Base-by-base conservation (phyloP, 108 stramenopile genomes). In the Cylindrotheca fusiformis region DNA sequence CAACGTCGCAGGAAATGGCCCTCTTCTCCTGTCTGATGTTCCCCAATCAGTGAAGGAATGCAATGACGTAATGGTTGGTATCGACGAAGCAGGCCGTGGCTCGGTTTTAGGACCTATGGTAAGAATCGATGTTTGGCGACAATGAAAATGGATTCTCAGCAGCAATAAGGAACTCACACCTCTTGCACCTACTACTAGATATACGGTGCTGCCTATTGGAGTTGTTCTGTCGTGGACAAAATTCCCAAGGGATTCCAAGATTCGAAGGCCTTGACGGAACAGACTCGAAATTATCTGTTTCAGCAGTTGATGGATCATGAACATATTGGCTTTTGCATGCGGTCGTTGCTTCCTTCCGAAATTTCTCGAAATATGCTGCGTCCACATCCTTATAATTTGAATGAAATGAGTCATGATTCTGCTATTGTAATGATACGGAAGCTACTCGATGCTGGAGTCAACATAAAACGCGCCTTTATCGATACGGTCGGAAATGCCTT, bases 21-120 rank as follows among this genome's bases (percentile, higher is more conserved):
- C 85, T 1, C 56, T 90, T 32, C 55, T 90, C 20, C 24, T 90
- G 14, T 90, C 89, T 4, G 73, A 90, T 60, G 72, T 87, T 50
- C 89, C 89, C 19, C 21, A 52, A 18, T 60, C 64, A n/a, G 49
- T 57, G n/a, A 21, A 74, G 23, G 31, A 62, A 33, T 46, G 52
- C 44, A 23, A 3, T 1, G 53, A 27, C 28, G 52, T 69, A 6
- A 36, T 69, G 3, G 31, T 63, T 8, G 68, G 68, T 25, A 60
- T 69, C 45, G 68, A 69, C 48, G 92, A 93, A 54, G 92, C 92
- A 19, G 92, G 92, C 20, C 71, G 92, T 14, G 92, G 92, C 51
- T 81, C 76, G 1, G 88, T 90, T n/a, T 68, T 93, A n/a, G 94
- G 94, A 25, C 89, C 92, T 8, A 92, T 96, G 90, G 80, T 41